These are phyloP conservation scores for Mimosa bimucronata DNA, from an alignment of 306 rosid species.

Conservation along the genomic window DNA sequence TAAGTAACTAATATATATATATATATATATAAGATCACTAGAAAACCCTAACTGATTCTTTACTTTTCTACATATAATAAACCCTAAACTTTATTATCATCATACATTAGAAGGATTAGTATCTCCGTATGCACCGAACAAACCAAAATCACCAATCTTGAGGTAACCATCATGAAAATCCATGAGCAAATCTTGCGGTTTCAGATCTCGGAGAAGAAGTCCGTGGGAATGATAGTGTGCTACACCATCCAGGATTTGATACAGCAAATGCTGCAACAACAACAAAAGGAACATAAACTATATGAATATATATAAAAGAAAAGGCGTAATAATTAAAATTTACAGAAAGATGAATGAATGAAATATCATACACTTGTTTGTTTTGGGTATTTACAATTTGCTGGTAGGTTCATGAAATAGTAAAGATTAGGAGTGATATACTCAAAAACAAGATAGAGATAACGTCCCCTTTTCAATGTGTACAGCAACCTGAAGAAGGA, in stretches of 20 bases:
- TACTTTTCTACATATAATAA: too few relatives aligned
- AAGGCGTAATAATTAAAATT: too few relatives aligned
- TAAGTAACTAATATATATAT: too few relatives aligned
- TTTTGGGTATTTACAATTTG: neutral
- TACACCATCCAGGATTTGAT: conserved; percentile 34
- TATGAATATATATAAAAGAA: too few relatives aligned
- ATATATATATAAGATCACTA: too few relatives aligned
- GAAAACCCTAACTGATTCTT: too few relatives aligned
- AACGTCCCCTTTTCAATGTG: neutral
- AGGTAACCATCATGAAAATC: neutral
- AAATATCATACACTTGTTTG: neutral
- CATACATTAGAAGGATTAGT: neutral
- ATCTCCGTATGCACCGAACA: conserved; percentile 25
- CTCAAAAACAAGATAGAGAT: neutral
- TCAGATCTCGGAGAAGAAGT: conserved; percentile 37
- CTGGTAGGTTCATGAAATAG: neutral
- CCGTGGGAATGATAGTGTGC: conserved; percentile 23
- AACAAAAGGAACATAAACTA: neutral
- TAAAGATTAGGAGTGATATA: neutral
- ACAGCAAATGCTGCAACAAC: conserved; percentile 18
- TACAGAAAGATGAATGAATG: neutral
- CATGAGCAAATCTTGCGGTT: conserved; percentile 27
- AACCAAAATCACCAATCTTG: conserved; percentile 37
- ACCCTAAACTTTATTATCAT: neutral
- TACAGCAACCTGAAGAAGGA: neutral